Evolutionary conservation across 306 rosid species (phyloP), one percentile per base, ranked within the genome.

Genomic region (Macrotyloma uniflorum): DNA sequence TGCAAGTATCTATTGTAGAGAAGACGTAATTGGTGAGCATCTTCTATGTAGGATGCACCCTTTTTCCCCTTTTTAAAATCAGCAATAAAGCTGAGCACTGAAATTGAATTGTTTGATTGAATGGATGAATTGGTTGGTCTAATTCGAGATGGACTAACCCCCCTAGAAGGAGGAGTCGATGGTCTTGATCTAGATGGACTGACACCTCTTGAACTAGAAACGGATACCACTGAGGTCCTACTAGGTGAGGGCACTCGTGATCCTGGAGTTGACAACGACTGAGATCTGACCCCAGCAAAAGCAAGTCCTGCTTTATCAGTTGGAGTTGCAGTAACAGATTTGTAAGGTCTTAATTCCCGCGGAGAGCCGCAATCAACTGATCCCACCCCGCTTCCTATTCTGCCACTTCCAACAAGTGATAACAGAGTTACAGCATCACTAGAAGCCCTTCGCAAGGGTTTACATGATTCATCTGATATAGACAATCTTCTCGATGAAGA

Each of bases 61-160:
- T 88, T 91, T 69, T 88, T 91, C 32, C 95, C 93, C 70, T 86
- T 91, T 69, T 76, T 93, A 74, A 91, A 79, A 82, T 88, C 98
- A 40, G 93, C 91, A 77, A 93, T 83, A 57, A 91, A 93, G 82
- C 90, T 91, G 55, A 93, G 98, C 73, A 93, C 98, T 64, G 98
- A 91, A 71, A 71, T 86, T 20, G 98, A 71, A 83, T 74, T 83
- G 83, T 54, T 79, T 65, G 93, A 46, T 58, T 87, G 96, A 81
- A 77, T 47, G 62, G 85, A 83, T 68, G 81, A 57, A 73, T 18
- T 46, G 66, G 88, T 69, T n/a, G 85, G 51, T 78, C 90, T 83
- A 53, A 55, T 67, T 73, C 90, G 86, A 55, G 93, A 85, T 13
- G 97, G 93, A 79, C 93, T 91, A 64, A 68, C 79, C 65, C 92